Evolutionary conservation across 768 basidiomycete genomes (phyloP).

Genomic region (Inosperma sp.): DNA sequence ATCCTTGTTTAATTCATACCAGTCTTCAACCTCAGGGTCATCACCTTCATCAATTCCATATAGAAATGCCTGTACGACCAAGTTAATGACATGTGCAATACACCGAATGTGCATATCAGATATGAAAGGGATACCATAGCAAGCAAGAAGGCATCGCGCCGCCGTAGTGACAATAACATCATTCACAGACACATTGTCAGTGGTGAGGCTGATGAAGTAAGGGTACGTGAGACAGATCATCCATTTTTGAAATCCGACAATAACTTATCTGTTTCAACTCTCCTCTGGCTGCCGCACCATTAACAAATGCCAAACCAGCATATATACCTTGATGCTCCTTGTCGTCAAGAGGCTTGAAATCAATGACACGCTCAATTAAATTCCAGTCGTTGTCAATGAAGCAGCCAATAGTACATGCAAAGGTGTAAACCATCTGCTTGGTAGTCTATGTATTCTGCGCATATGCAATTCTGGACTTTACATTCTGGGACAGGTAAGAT

Average conservation of each 20-base stretch:
- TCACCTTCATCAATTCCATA: constrained; percentile 22
- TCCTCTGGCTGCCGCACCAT: constrained; percentile 20
- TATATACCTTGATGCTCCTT: constrained; percentile 32
- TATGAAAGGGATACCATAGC: constrained; percentile 21
- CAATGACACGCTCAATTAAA: constrained; percentile 28
- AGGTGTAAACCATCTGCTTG: constrained; percentile 26
- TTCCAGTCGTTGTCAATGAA: constrained; percentile 30
- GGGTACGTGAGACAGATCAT: constrained; percentile 9
- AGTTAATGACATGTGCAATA: constrained; percentile 33
- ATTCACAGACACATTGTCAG: constrained; percentile 33
- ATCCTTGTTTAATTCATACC: constrained; percentile 26
- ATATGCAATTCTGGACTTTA: constrained; percentile 18
- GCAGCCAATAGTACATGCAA: constrained; percentile 24
- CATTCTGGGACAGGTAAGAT: constrained; percentile 7
- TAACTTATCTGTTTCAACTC: constrained; percentile 33
- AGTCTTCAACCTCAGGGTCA: constrained; percentile 26
- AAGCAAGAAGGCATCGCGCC: no score
- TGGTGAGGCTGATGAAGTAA: constrained; percentile 24
- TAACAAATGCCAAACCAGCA: constrained; percentile 27
- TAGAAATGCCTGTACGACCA: constrained; percentile 34
- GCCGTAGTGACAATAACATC: constrained; percentile 28
- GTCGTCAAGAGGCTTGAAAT: constrained; percentile 29
- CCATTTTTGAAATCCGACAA: background rate
- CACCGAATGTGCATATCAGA: constrained; percentile 34
- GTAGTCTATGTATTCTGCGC: constrained; percentile 28